Evolutionary conservation across 2,329 filamentous ascomycete genomes (phyloP).

Genomic region (Ascochyta pisi): DNA sequence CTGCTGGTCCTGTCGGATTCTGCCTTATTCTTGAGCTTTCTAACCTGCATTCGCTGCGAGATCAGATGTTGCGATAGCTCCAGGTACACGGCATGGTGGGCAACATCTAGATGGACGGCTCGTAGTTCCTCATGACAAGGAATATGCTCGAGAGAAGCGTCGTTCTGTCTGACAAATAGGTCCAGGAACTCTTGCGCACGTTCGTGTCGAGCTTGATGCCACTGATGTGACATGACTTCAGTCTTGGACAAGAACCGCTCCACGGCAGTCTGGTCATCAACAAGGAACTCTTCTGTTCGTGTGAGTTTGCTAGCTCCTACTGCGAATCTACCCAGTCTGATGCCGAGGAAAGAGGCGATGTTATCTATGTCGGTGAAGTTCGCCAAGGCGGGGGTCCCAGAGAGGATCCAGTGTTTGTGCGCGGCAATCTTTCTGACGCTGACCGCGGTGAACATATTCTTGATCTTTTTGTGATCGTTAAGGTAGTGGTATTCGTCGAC

Average conservation of each 20-base stretch:
- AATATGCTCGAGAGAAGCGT: slow-evolving; percentile 49
- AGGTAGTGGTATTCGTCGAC: slow-evolving; percentile 71
- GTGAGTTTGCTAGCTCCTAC: slow-evolving; percentile 53
- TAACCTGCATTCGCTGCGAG: slow-evolving; percentile 57
- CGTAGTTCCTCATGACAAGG: slow-evolving; percentile 53
- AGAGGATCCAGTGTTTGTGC: slow-evolving; percentile 66
- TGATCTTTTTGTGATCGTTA: slow-evolving; percentile 45
- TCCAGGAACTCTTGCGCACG: slow-evolving; percentile 64
- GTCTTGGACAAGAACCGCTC: slow-evolving; percentile 64
- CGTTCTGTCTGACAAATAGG: slow-evolving; percentile 56
- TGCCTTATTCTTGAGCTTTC: slow-evolving; percentile 46
- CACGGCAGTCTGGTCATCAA: slow-evolving; percentile 48
- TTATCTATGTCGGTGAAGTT: slow-evolving; percentile 66
- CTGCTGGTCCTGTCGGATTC: slow-evolving; percentile 48
- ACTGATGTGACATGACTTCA: slow-evolving; percentile 57
- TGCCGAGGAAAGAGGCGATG: slow-evolving; percentile 63
- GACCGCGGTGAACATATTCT: slow-evolving; percentile 32
- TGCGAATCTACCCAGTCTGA: slow-evolving; percentile 63
- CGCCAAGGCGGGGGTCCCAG: slow-evolving; percentile 65
- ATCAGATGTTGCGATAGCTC: slow-evolving; percentile 63
- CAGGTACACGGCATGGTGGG: slow-evolving; percentile 61
- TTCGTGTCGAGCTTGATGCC: slow-evolving; percentile 60
- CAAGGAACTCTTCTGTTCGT: slow-evolving; percentile 53
- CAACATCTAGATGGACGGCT: slow-evolving; percentile 53
- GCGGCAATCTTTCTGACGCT: slow-evolving; percentile 57